Evolutionary conservation across 2,329 filamentous ascomycete genomes (phyloP).

Genomic region (Pseudogymnoascus sp.): DNA sequence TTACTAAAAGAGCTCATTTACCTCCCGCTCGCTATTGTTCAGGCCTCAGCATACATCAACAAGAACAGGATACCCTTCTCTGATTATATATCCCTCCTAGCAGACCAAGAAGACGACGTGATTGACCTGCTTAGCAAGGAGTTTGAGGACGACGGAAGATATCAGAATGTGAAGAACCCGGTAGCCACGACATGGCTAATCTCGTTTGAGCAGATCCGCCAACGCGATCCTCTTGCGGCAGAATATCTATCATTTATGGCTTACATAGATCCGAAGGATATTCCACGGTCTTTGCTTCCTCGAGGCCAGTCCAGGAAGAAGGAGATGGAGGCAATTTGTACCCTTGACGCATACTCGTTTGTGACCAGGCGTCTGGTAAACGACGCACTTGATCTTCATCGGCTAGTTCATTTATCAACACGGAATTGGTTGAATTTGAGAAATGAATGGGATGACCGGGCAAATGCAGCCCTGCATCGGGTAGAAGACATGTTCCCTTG

Average conservation of each 20-base stretch:
- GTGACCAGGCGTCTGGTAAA: constrained; percentile 12
- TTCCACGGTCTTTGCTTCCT: constrained; percentile 32
- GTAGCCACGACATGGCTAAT: constrained; percentile 29
- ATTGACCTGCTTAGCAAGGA: constrained; percentile 29
- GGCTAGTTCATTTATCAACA: constrained; percentile 8
- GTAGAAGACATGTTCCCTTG: constrained; percentile 11
- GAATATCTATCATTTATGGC: constrained; percentile 33
- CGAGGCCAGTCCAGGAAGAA: constrained; percentile 4
- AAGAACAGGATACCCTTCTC: constrained; percentile 20
- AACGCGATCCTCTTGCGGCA: constrained; percentile 26
- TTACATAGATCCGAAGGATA: constrained; percentile 33
- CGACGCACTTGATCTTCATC: constrained; percentile 14
- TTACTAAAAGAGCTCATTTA: constrained; percentile 30
- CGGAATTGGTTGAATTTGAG: constrained; percentile 2
- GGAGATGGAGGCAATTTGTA: constrained; percentile 15
- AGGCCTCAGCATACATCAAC: constrained; percentile 36
- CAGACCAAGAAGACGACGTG: constrained; percentile 25
- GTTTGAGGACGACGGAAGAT: constrained; percentile 29
- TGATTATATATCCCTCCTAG: constrained; percentile 31
- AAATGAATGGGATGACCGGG: background rate
- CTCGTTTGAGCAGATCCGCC: constrained; percentile 34
- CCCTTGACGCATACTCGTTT: constrained; percentile 17
- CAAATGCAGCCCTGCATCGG: constrained; percentile 2
- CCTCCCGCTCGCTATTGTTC: constrained; percentile 35
- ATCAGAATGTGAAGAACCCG: constrained; percentile 21